phyloP scores from a whole-genome alignment of 1,139 yeast genomes.

The Kurtzmaniella quercitrusa region DNA sequence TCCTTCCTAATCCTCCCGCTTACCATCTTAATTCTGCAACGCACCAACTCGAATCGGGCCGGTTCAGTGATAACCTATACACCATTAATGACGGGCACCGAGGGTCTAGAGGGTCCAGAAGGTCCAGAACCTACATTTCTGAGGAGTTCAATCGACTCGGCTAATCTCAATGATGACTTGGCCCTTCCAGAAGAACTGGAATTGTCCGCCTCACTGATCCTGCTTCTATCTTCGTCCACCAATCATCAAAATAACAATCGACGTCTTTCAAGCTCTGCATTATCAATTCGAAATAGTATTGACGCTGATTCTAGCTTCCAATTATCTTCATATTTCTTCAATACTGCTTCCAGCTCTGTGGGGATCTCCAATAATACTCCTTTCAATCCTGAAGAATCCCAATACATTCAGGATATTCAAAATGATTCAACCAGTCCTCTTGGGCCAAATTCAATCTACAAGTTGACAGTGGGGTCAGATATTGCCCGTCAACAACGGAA shows the following conservation, averaged over 20 bases:
- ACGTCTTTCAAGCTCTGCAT: constrained; percentile 18
- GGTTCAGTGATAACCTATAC: background rate
- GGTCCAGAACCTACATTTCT: background rate
- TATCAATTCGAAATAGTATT: constrained; percentile 31
- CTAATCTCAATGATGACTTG: constrained; percentile 37
- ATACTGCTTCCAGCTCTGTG: constrained; percentile 14
- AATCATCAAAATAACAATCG: constrained; percentile 11
- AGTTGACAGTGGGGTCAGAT: constrained; percentile 61
- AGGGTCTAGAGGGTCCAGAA: background rate
- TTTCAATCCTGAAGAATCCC: background rate
- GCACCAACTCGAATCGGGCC: background rate
- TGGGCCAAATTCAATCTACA: constrained; percentile 78
- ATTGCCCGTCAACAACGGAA: constrained; percentile 33
- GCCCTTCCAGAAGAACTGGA: constrained; percentile 26
- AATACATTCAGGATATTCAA: constrained; percentile 1
- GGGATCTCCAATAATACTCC: constrained; percentile 12
- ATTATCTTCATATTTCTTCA: constrained; percentile 24
- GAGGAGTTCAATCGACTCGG: constrained; percentile 25
- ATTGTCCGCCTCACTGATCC: constrained; percentile 10
- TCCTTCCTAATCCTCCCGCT: too few species aligned
- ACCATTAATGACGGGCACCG: background rate
- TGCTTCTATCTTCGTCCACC: constrained; percentile 11
- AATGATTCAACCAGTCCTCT: constrained; percentile 48
- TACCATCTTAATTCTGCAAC: background rate
- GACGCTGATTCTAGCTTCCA: constrained; percentile 35